A percentile compares a stretch with the other conserved stretches of the same genome.
phyloP scores from a whole-genome alignment of 202 grass and related monocot genomes.

The Zoysia matrella region DNA sequence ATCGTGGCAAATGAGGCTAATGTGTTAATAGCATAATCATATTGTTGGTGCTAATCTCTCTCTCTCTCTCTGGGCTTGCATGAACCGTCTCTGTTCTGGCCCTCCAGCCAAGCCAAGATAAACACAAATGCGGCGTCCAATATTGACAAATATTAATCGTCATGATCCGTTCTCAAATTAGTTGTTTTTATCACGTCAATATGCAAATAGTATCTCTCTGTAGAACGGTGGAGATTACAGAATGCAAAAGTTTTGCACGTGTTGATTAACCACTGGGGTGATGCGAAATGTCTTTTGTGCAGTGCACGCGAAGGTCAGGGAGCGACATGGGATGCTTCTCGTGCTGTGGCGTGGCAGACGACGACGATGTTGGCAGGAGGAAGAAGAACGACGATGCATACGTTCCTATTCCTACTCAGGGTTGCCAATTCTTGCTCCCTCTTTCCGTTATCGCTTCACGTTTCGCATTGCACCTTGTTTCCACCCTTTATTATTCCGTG shows the following conservation, averaged over 20 bases:
- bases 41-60: background rate
- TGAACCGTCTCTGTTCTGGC: background rate
- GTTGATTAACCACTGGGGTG: background rate
- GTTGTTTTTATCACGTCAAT: background rate
- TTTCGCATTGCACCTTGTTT: background rate
- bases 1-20: background rate
- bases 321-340: constrained; percentile 60
- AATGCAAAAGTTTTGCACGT: constrained; percentile 4
- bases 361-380: constrained; percentile 46
- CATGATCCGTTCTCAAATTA: background rate
- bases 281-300: background rate
- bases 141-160: background rate
- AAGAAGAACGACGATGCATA: constrained; percentile 57
- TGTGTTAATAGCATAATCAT: background rate
- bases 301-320: background rate
- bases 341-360: constrained; percentile 41
- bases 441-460: background rate
- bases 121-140: background rate
- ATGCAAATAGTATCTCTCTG: background rate
- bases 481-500: background rate
- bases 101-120: background rate
- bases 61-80: background rate
- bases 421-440: constrained; percentile 5
- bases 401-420: constrained; percentile 38
- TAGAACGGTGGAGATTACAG: too few species aligned